Conservation (phyloP, 2,329 filamentous ascomycete genomes). For the Hymenoscyphus salicellus region DNA sequence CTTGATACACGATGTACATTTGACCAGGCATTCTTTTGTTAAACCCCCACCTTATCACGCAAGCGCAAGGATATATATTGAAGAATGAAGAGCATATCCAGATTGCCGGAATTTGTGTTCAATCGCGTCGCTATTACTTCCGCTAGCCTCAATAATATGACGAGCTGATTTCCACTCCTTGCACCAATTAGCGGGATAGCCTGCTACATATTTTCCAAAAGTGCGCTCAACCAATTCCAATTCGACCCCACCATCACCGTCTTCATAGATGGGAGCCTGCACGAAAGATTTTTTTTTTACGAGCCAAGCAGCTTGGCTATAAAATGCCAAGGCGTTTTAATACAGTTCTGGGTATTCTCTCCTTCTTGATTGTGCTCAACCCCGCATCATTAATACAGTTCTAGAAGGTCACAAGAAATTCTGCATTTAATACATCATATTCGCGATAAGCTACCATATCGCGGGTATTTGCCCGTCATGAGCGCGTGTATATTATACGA, state of each 20-base stretch:
- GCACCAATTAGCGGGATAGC: too few relatives aligned
- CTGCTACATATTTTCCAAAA: too few relatives aligned
- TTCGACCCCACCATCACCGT: background rate
- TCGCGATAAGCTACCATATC: constrained; percentile 4
- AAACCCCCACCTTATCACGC: background rate
- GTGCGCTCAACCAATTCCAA: too few relatives aligned
- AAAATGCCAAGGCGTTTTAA: constrained; percentile 10
- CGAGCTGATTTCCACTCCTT: too few relatives aligned
- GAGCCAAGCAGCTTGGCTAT: constrained; percentile 11
- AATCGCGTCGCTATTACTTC: background rate
- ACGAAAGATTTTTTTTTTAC: background rate
- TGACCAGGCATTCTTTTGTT: too few relatives aligned
- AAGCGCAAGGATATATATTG: background rate
- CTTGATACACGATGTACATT: too few relatives aligned
- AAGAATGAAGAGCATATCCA: background rate
- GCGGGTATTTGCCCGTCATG: background rate
- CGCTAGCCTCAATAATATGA: too few relatives aligned
- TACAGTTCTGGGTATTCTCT: background rate
- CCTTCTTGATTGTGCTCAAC: constrained; percentile 10
- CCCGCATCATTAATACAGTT: constrained; percentile 13
- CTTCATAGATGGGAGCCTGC: background rate
- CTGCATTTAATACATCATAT: constrained; percentile 1
- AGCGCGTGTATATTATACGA: constrained; percentile 1
- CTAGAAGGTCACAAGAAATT: constrained; percentile 18
- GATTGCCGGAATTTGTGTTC: background rate